Conservation (phyloP, 176 grass and related monocot species). For the Musa troglodytarum region DNA sequence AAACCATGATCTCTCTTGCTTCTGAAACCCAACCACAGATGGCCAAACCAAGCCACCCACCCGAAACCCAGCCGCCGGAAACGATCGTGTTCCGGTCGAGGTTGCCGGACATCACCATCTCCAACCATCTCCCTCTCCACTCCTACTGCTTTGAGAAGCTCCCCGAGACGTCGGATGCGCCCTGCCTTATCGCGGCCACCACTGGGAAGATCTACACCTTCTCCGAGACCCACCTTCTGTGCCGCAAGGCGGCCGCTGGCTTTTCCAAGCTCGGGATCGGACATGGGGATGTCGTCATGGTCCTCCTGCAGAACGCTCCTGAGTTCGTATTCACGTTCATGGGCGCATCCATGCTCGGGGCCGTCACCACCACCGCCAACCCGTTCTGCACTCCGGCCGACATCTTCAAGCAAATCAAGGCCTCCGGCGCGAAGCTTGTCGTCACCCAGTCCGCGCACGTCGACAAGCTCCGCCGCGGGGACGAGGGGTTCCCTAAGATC, state of each 20-base stretch:
- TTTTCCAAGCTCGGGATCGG: constrained; percentile 22
- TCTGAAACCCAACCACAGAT: no score
- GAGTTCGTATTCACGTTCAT: constrained; percentile 37
- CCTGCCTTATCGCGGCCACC: constrained; percentile 26
- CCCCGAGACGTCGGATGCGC: constrained; percentile 14
- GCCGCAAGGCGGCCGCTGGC: constrained; percentile 21
- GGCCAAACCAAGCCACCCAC: neutral
- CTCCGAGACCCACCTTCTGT: constrained; percentile 28
- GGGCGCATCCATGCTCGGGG: constrained; percentile 36
- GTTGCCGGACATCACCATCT: constrained; percentile 28
- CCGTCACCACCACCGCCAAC: constrained; percentile 31
- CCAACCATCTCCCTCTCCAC: neutral
- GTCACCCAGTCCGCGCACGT: constrained; percentile 29
- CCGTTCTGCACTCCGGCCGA: constrained; percentile 28
- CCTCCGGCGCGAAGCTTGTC: constrained; percentile 21
- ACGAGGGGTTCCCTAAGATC: neutral
- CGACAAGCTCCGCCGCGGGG: constrained; percentile 17
- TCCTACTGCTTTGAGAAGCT: constrained; percentile 1
- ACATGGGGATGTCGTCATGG: constrained; percentile 25
- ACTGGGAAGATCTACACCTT: constrained; percentile 27
- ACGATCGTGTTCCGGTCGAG: constrained; percentile 29
- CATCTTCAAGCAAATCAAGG: constrained; percentile 40
- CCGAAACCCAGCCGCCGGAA: neutral
- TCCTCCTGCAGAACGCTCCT: constrained; percentile 29
- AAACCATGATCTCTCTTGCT: no score